A percentile compares a stretch with the other conserved stretches of the same genome.
phyloP scores from a whole-genome alignment of 768 basidiomycete genomes.

The Phylloporus sp. region DNA sequence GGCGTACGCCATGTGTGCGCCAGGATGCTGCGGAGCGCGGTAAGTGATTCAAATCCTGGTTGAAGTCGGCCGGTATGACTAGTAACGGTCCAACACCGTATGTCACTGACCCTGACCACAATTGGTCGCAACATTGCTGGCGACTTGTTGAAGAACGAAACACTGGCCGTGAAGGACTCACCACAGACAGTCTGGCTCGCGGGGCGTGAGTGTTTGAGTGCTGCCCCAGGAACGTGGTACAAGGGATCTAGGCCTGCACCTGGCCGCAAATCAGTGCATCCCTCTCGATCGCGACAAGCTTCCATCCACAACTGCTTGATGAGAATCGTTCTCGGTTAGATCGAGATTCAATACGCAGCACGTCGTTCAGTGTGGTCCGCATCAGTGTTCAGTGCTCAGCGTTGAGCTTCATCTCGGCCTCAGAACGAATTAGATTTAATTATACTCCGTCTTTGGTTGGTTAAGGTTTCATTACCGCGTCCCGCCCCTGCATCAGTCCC shows the following conservation, averaged over 20 bases:
- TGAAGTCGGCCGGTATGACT: conserved; percentile 5
- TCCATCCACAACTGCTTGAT: conserved; percentile 12
- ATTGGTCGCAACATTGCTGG: not conserved
- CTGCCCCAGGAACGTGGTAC: conserved; percentile 4
- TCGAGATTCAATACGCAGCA: conserved; percentile 6
- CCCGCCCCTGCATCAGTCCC: conserved; percentile 19
- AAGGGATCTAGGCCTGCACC: conserved; percentile 6
- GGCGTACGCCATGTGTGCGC: not conserved
- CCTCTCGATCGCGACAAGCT: conserved; percentile 14
- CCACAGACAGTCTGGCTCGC: no score
- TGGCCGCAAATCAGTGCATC: conserved; percentile 8
- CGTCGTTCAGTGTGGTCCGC: conserved; percentile 1
- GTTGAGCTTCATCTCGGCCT: conserved; percentile 22
- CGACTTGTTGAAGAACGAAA: no score
- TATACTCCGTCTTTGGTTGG: conserved; percentile 1
- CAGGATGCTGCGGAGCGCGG: conserved; percentile 4
- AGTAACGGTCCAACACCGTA: no score
- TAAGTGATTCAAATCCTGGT: not conserved
- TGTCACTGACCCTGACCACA: not conserved
- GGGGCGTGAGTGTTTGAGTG: conserved; percentile 6
- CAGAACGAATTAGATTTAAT: conserved; percentile 21
- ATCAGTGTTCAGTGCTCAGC: conserved; percentile 2
- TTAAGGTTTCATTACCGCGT: conserved; percentile 26
- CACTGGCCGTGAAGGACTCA: no score
- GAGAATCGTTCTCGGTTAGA: not conserved